phyloP scores from a whole-genome alignment of 2,329 filamentous ascomycete genomes.

The Aspergillus pseudonomiae region DNA sequence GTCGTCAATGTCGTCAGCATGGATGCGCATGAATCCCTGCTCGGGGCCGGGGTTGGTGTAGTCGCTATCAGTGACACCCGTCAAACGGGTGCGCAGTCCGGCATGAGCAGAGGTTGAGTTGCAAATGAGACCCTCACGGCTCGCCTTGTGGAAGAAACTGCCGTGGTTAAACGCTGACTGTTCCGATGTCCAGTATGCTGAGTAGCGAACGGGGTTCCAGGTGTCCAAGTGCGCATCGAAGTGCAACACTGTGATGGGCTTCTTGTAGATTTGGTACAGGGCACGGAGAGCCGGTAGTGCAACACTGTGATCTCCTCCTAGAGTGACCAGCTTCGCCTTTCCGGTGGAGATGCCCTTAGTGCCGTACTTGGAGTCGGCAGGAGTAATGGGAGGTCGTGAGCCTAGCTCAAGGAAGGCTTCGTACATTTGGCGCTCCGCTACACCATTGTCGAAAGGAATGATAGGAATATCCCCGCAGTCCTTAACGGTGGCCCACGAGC shows the following conservation, averaged over 20 bases:
- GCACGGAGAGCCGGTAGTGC: conserved; percentile 71
- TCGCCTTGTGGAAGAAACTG: conserved; percentile 88
- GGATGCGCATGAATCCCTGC: conserved; percentile 79
- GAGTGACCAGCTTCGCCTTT: conserved; percentile 62
- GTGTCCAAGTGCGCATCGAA: conserved; percentile 83
- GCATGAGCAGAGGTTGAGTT: conserved; percentile 79
- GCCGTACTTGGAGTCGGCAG: conserved; percentile 28
- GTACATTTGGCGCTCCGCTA: conserved; percentile 83
- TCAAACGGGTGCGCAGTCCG: conserved; percentile 76
- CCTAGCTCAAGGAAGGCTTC: conserved; percentile 74
- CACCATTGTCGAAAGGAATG: conserved; percentile 80
- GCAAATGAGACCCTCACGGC: conserved; percentile 75
- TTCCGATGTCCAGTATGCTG: conserved; percentile 70
- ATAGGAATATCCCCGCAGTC: conserved; percentile 92
- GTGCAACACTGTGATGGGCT: conserved; percentile 70
- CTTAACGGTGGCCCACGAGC: conserved; percentile 74
- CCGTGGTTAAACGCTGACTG: conserved; percentile 84
- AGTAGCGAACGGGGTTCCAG: conserved; percentile 79
- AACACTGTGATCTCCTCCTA: conserved; percentile 75
- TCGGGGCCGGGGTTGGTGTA: conserved; percentile 70
- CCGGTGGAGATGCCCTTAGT: conserved; percentile 37
- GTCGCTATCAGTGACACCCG: conserved; percentile 65
- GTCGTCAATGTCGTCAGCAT: conserved; percentile 86
- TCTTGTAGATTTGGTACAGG: conserved; percentile 63
- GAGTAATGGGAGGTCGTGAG: conserved; percentile 45